Evolutionary conservation across 805 yeast species (phyloP).

Genomic region (Groenewaldozyma tartarivorans): DNA sequence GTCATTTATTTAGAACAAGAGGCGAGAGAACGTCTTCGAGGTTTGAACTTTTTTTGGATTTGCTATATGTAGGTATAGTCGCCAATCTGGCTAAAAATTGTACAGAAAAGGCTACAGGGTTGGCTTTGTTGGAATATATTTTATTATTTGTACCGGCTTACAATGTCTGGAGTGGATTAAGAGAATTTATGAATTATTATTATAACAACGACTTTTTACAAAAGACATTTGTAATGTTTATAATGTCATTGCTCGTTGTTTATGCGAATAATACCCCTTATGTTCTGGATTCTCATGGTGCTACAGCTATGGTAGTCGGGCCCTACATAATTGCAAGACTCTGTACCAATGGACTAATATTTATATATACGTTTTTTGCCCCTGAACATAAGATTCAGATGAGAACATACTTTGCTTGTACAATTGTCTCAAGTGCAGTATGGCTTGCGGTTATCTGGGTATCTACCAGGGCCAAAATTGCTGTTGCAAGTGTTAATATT

Average conservation of each 20-base stretch:
- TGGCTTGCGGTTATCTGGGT: constrained; percentile 49
- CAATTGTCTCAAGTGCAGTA: constrained; percentile 30
- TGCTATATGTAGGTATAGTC: constrained; percentile 55
- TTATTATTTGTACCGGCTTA: constrained; percentile 50
- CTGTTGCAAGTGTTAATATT: constrained; percentile 34
- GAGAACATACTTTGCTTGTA: constrained; percentile 30
- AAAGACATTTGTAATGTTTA: constrained; percentile 43
- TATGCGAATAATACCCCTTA: constrained; percentile 40
- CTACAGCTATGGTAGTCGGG: constrained; percentile 35
- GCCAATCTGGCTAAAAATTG: constrained; percentile 50
- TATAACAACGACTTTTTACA: constrained; percentile 53
- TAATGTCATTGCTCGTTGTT: constrained; percentile 38
- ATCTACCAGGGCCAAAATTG: constrained; percentile 36
- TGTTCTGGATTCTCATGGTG: constrained; percentile 30
- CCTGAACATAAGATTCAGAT: constrained; percentile 41
- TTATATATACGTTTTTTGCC: constrained; percentile 35
- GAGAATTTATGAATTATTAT: constrained; percentile 55
- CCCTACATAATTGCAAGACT: constrained; percentile 41
- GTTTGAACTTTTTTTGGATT: constrained; percentile 51
- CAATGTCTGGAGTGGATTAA: constrained; percentile 56
- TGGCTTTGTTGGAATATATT: constrained; percentile 37
- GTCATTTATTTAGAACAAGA: constrained; percentile 44
- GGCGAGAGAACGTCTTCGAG: constrained; percentile 44
- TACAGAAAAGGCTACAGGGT: constrained; percentile 40
- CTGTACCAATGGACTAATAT: constrained; percentile 28